Evolutionary conservation across 192 early-diverging fungal species (phyloP), one percentile per base, ranked within the genome.

Genomic region (Geranomyces variabilis): DNA sequence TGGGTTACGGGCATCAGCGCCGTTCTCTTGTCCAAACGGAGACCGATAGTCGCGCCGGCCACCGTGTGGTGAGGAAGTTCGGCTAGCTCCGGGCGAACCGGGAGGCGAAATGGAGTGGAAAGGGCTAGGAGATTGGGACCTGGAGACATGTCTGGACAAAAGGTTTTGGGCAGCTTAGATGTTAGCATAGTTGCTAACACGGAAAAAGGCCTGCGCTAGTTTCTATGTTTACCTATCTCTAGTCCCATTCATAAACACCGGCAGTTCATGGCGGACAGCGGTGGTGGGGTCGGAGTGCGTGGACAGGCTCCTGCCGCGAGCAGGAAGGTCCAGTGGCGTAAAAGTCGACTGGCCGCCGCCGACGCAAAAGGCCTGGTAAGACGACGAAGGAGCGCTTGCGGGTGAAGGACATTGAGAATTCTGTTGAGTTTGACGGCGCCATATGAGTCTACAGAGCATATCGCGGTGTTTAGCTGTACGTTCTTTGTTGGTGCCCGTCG

Each of bases 341-440:
- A 41, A 41, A 10, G 5, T 41, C 36, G 36, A 41, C 15, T 53
- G 24, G 17, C 51, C 7, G 51, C 51, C 19, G 51, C 6, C 51
- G 7, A 7, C 19, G n/a, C 51, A 53, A 24, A n/a, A n/a, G 19
- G 51, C 51, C 15, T n/a, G 51, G 51, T n/a, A n/a, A 8, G 51
- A n/a, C 24, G 51, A 53, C 24, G 24, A 26, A 4, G 46, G 12
- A 13, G 51, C 51, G 3, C 6, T 24, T 17, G 24, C 51, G 7
- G 51, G 51, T 9, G 24, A 26, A n/a, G 19, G 51, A 41, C 36
- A 41, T 41, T 53, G 19, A 24, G 51, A 7, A n/a, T 53, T n/a
- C 7, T n/a, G 51, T 17, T 53, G 51, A 53, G 51, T 53, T 53
- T 15, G 51, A 53, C 51, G 51, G 51, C 51, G 51, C 51, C 51